Base-by-base conservation (phyloP, 2,329 filamentous ascomycete species). In the Epichloe gansuensis region DNA sequence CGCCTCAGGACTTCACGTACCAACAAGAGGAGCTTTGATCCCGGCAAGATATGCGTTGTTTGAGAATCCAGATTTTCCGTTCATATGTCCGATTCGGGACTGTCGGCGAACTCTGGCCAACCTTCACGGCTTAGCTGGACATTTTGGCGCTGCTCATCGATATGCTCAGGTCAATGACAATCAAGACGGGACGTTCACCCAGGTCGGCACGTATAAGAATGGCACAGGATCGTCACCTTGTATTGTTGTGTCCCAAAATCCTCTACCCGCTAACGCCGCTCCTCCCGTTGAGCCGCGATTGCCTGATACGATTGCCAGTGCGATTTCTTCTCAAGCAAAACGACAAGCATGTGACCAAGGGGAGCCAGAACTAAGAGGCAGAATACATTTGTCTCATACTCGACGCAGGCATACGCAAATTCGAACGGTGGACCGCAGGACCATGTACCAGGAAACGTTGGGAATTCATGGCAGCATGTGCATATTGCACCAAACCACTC, bases 121-220 rank as follows among this genome's bases (percentile, higher is more conserved):
- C 2, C 48, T 67, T 2, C 54, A 46, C 2, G 48, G 59, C 3
- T 55, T 68, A 4, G 58, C 57, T 4, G 59, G 59, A 1, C 65
- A 67, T 46, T 65, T 64, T 46, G 45, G 51, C 25, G 61, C 58
- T 9, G 56, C 51, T 0, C 65, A 67, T 34, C 58, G 52, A 28
- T 52, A 55, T 37, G 52, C 38, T 52, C 66, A 51, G 8, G 62
- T 71, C 46, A 71, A 73, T 31, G 71, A 73, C 50, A 73, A 73
- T 31, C 58, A 59, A 3, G 71, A 73, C 9, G 71, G 71, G 3
- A 73, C 70, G 0, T 49, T 73, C 9, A 62, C 66, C 15, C 54
- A 62, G 9, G 42, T 69, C 3, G 59, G 59, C 9, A 52, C 3
- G 9, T 67, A 67, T 50, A 56, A 52, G 23, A 65, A 59, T 39